A percentile compares a stretch with the other conserved stretches of the same genome.
Conservation (phyloP, 768 basidiomycete genomes). For the Leccinum variicolor region DNA sequence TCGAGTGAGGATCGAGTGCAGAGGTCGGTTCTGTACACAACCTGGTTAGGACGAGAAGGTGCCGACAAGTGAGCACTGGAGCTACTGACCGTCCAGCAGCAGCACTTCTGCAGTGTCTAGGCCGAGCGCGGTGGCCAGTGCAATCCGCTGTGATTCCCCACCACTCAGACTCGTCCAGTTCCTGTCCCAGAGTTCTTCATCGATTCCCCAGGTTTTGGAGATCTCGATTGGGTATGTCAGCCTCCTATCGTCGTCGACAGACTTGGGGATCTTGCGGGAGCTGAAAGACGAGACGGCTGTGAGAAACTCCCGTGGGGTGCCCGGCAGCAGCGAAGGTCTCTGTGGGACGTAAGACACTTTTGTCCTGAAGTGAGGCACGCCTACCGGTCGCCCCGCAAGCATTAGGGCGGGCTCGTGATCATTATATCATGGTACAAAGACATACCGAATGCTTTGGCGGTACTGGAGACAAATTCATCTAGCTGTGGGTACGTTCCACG, state of each 20-base stretch:
- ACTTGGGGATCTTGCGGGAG: conserved; percentile 35
- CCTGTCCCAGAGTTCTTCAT: conserved; percentile 69
- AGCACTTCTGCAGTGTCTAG: conserved; percentile 75
- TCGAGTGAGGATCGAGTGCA: conserved; percentile 72
- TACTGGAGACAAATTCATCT: conserved; percentile 30
- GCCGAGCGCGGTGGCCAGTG: conserved; percentile 70
- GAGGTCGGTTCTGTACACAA: conserved; percentile 77
- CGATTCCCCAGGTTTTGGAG: conserved; percentile 63
- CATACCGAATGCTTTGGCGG: conserved; percentile 49
- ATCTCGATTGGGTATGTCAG: conserved; percentile 48
- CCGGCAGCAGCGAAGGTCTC: conserved; percentile 80
- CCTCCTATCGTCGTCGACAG: conserved; percentile 22
- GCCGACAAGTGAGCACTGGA: neutral
- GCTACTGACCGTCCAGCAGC: conserved; percentile 67
- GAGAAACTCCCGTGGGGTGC: conserved; percentile 75
- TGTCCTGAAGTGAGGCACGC: conserved; percentile 75
- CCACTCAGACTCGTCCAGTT: conserved; percentile 81
- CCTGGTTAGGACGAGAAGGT: neutral
- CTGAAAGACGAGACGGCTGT: conserved; percentile 49
- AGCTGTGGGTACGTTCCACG: neutral
- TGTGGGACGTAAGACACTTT: conserved; percentile 86
- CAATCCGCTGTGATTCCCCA: conserved; percentile 84
- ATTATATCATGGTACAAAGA: conserved; percentile 1
- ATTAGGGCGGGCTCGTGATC: neutral
- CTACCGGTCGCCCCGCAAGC: conserved; percentile 34